Evolutionary conservation across 2,329 filamentous ascomycete species (phyloP), one percentile per base, ranked within the genome.

Genomic region (Trichoderma lentiforme): DNA sequence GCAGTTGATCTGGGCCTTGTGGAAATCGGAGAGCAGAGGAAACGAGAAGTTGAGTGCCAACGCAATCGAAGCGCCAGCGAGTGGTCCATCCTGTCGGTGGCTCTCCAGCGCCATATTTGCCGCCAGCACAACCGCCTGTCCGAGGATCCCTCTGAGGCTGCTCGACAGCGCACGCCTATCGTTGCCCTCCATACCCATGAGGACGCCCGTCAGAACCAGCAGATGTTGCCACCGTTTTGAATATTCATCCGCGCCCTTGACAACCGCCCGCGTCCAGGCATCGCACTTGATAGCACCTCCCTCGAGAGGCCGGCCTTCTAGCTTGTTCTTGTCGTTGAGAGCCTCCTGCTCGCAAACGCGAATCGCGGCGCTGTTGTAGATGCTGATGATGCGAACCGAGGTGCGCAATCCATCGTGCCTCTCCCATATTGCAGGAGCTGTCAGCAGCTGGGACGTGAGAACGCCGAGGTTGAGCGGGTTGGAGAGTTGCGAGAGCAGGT

Each of bases 141-240:
- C 92, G 0, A 97, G 84, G 56, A 89, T 93, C 39, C 84, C 87
- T 60, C 91, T 86, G 79, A 95, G 85, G 65, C 86, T 81, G 36
- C 84, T 82, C 6, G 91, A 88, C n/a, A 94, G 81, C n/a, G 89
- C 88, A 72, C 87, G 86, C 60, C 89, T 83, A 53, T 90, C 87
- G 73, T 88, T 86, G 18, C 87, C 84, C 75, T 92, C 91, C 78
- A 95, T 91, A 9, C 93, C 94, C 78, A 95, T 87, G 72, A 97
- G 82, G 26, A 97, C 84, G 3, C 94, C 95, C 0, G 91, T 90
- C 9, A 97, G 87, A 6, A 95, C 87, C n/a, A 97, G 84, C 34
- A 94, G 82, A 80, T 97, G 94, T 80, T 94, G 91, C 94, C 94
- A 97, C 77, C 93, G 85, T 30, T 85, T 86, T 18, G 89, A 89